These are phyloP conservation scores for Pichia sp. DNA, from an alignment of 1,139 yeast genomes.

Conservation along the genomic window DNA sequence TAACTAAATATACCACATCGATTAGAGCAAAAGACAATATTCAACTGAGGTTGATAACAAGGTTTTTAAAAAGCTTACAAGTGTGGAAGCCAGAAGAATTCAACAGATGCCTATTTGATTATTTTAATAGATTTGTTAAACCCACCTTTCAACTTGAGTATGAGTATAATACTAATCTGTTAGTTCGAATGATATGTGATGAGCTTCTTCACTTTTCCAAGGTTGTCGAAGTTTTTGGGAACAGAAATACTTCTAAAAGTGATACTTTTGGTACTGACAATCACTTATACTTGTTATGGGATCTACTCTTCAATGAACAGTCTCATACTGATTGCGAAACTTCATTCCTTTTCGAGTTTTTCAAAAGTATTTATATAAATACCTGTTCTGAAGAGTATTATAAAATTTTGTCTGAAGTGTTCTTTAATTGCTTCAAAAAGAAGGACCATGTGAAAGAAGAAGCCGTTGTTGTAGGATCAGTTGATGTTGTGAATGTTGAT, in stretches of 20 bases:
- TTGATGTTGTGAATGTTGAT: constrained; percentile 10
- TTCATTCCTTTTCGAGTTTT: constrained; percentile 1
- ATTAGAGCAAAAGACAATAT: constrained; percentile 13
- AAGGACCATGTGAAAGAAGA: constrained; percentile 7
- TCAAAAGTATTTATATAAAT: neutral
- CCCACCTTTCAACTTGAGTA: constrained; percentile 28
- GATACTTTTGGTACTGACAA: constrained; percentile 4
- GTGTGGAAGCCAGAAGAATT: constrained; percentile 27
- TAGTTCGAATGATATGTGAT: constrained; percentile 29
- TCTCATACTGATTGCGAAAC: neutral
- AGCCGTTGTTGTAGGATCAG: neutral
- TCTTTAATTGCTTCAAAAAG: constrained; percentile 3
- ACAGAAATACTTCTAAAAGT: neutral
- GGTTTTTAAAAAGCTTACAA: constrained; percentile 25
- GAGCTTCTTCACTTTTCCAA: constrained; percentile 31
- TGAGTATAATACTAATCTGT: constrained; percentile 21
- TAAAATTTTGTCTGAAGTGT: constrained; percentile 6
- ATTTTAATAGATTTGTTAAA: constrained; percentile 21
- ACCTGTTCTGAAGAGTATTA: constrained; percentile 8
- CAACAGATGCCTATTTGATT: constrained; percentile 22
- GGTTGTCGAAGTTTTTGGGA: constrained; percentile 28
- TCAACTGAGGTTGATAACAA: constrained; percentile 10
- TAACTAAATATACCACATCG: constrained; percentile 21
- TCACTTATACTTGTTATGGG: constrained; percentile 7
- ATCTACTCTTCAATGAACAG: constrained; percentile 10